These are phyloP conservation scores for Recurvomyces mirabilis DNA, from an alignment of 495 filamentous ascomycete species.

Conservation along the genomic window DNA sequence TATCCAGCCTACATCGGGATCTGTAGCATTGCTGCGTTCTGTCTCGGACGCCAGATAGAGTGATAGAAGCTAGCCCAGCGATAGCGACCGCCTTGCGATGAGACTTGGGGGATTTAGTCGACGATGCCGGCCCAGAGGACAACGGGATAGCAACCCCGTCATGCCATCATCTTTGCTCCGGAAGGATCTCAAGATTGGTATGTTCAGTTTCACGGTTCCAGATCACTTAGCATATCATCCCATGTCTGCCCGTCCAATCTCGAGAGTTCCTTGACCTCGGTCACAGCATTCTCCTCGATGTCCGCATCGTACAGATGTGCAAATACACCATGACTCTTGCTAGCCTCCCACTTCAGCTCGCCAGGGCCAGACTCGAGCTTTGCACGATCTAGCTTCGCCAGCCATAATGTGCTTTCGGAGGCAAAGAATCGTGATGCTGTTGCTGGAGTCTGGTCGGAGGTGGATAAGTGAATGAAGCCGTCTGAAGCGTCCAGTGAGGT, in stretches of 20 bases:
- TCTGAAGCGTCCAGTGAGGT: conserved; percentile 41
- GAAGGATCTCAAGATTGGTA: too few species aligned
- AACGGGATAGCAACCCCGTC: too few species aligned
- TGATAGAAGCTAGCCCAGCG: too few species aligned
- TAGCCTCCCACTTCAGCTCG: conserved; percentile 1
- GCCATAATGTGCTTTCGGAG: conserved; percentile 26
- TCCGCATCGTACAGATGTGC: conserved; percentile 3
- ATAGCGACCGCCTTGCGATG: too few species aligned
- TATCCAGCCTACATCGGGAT: too few species aligned
- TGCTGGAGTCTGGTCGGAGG: conserved; percentile 37
- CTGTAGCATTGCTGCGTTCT: too few species aligned
- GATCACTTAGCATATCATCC: not conserved
- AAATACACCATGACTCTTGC: not conserved
- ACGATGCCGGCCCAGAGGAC: too few species aligned
- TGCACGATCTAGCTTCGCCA: conserved; percentile 31
- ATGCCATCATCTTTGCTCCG: too few species aligned
- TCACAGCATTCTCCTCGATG: not conserved
- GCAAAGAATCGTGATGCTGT: conserved; percentile 42
- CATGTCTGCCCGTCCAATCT: not conserved
- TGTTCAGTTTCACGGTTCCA: not conserved
- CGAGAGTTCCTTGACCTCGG: not conserved
- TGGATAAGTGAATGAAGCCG: conserved; percentile 44
- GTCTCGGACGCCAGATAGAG: too few species aligned
- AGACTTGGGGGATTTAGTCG: too few species aligned
- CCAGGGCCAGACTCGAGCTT: conserved; percentile 1